Evolutionary conservation across 306 rosid genomes (phyloP).

Genomic region (Quillaja saponaria): DNA sequence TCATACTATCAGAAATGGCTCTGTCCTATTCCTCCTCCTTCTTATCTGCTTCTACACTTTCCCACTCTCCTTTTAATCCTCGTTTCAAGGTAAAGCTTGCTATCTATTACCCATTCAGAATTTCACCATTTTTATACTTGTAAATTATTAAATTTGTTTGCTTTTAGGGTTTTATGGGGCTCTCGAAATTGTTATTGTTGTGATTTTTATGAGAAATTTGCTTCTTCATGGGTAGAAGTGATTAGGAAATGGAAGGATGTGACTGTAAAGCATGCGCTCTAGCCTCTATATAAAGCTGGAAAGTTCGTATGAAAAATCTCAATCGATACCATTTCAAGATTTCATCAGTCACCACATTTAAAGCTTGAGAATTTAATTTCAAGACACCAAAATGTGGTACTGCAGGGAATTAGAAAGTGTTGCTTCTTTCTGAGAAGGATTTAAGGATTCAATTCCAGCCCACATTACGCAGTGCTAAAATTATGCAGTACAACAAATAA

Average conservation of each 20-base stretch:
- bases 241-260: background rate
- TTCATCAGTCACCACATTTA: too few relatives aligned
- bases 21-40: slow-evolving; percentile 44
- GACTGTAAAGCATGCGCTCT: background rate
- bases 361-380: background rate
- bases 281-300: background rate
- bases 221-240: background rate
- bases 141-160: background rate
- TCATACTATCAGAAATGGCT: slow-evolving; percentile 40
- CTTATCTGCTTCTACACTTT: slow-evolving; percentile 48
- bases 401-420: background rate
- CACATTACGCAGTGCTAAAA: background rate
- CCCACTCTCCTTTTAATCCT: slow-evolving; percentile 37
- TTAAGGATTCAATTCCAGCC: background rate
- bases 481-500: too few relatives aligned
- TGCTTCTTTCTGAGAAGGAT: background rate
- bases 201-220: background rate
- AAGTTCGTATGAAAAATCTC: background rate
- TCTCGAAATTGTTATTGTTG: background rate
- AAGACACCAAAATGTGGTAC: background rate
- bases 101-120: background rate
- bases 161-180: background rate
- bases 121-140: background rate
- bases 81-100: slow-evolving; percentile 47
- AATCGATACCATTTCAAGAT: background rate